Base-by-base conservation (phyloP, 2,329 filamentous ascomycete genomes). In the Aspergillus puulaauensis region DNA sequence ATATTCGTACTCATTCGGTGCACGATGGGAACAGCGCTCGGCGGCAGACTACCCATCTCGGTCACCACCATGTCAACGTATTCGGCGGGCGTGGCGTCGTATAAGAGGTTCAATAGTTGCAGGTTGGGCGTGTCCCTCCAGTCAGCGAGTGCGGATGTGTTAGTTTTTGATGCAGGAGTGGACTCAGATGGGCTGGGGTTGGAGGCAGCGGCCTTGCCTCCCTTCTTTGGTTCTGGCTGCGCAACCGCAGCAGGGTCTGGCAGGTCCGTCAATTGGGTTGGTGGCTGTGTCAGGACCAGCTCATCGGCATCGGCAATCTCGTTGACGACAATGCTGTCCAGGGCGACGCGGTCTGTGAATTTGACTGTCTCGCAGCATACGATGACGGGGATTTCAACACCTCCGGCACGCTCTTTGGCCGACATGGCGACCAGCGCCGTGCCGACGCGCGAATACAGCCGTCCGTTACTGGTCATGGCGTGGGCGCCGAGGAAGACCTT, bases 331-430 rank as follows among this genome's bases (percentile, higher is more conserved):
- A 98, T 90, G 23, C 91, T 93, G 76, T 98, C 95, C 14, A 96
- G 86, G 6, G 91, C 90, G 11, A 97, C 91, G 57, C 91, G 88
- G 66, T 91, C 87, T 68, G 95, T 90, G 73, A 98, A 97, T 77
- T 98, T 99, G 78, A 98, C 88, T 4, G 90, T 95, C 78, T 98
- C 93, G 74, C 91, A 96, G 58, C 96, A 89, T 3, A 96, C 91
- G 35, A 96, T 87, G 58, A 98, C 91, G 1, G 90, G 90, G 39
- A 93, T 85, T 57, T 89, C 87, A 19, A 86, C 81, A 5, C 75
- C 76, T 37, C 75, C 75, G 14, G 71, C 70, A 37, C 74, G 75
- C 56, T 90, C 86, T 52, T 88, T 86, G 6, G 93, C 93, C 43
- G 89, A 86, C 80, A 95, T 89, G 17, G 93, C 93, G 9, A 98